These are phyloP conservation scores for Terfezia boudieri DNA, from an alignment of 495 filamentous ascomycete species.

Conservation along the genomic window DNA sequence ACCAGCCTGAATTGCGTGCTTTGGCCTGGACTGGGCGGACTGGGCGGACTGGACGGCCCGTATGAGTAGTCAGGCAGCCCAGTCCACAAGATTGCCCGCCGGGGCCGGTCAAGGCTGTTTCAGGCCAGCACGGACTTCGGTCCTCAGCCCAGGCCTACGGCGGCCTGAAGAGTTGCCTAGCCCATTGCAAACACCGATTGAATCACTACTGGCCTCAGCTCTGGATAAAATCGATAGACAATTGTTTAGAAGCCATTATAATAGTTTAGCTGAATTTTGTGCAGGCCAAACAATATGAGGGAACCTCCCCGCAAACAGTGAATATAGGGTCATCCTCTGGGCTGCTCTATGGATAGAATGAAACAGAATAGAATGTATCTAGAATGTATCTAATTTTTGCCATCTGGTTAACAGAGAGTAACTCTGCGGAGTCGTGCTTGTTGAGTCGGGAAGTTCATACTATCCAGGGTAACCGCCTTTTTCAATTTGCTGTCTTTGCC, in stretches of 20 bases:
- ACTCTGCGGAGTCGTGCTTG: background rate
- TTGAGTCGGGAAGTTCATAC: background rate
- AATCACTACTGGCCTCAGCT: constrained; percentile 35
- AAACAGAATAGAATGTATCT: constrained; percentile 23
- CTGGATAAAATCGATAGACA: constrained; percentile 8
- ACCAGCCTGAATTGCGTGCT: no score
- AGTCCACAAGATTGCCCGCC: no score
- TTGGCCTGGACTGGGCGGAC: no score
- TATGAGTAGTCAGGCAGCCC: no score
- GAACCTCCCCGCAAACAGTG: constrained; percentile 32
- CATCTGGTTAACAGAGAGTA: background rate
- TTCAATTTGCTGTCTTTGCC: background rate
- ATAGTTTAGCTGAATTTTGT: background rate
- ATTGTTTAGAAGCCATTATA: background rate
- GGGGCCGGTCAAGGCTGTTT: no score
- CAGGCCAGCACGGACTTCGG: no score
- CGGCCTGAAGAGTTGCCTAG: no score
- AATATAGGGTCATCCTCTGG: constrained; percentile 38
- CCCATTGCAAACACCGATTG: no score
- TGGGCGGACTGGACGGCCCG: no score
- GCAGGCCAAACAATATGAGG: no score
- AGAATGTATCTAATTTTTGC: background rate
- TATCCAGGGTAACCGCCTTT: background rate
- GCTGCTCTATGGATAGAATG: constrained; percentile 50
- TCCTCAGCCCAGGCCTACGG: no score